phyloP scores from a whole-genome alignment of 371 early-diverging fungal genomes.

The Mucor irregularis region DNA sequence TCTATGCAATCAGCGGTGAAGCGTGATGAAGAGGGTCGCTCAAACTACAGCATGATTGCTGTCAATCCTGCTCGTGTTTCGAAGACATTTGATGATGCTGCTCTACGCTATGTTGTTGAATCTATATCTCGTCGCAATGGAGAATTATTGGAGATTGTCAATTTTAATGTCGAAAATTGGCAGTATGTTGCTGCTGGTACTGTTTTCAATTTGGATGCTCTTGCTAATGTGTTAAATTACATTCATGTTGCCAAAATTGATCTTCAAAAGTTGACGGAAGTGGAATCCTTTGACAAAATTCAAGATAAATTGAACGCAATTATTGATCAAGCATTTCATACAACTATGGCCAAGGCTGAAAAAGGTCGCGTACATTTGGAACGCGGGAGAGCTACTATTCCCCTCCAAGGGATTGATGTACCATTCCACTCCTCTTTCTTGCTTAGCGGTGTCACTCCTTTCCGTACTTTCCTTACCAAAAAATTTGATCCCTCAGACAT shows the following conservation, averaged over 20 bases:
- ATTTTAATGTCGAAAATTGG: slow-evolving; percentile 95
- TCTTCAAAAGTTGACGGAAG: slow-evolving; percentile 81
- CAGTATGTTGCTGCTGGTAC: slow-evolving; percentile 97
- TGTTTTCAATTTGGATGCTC: slow-evolving; percentile 74
- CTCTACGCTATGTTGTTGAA: slow-evolving; percentile 80
- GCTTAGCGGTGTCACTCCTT: slow-evolving; percentile 86
- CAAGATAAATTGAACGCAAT: slow-evolving; percentile 81
- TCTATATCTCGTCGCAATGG: slow-evolving; percentile 77
- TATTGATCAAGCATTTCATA: slow-evolving; percentile 73
- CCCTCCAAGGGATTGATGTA: slow-evolving; percentile 92
- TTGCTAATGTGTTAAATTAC: slow-evolving; percentile 83
- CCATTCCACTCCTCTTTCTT: slow-evolving; percentile 97
- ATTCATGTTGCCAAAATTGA: slow-evolving; percentile 79
- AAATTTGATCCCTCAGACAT: slow-evolving; percentile 81
- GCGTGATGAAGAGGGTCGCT: slow-evolving; percentile 80
- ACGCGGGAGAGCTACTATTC: slow-evolving; percentile 92
- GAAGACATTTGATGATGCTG: slow-evolving; percentile 83
- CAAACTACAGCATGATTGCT: slow-evolving; percentile 95
- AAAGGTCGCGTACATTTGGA: slow-evolving; percentile 74
- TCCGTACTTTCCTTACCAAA: slow-evolving; percentile 86
- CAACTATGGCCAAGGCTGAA: slow-evolving; percentile 67
- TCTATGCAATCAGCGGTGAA: slow-evolving; percentile 95
- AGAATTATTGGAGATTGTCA: slow-evolving; percentile 92
- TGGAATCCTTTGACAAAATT: slow-evolving; percentile 85
- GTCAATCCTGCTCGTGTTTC: slow-evolving; percentile 92